Percentiles rank a stretch among this genome's conserved stretches.
phyloP scores from a whole-genome alignment of 306 rosid genomes.

The Cucumis hystrix region DNA sequence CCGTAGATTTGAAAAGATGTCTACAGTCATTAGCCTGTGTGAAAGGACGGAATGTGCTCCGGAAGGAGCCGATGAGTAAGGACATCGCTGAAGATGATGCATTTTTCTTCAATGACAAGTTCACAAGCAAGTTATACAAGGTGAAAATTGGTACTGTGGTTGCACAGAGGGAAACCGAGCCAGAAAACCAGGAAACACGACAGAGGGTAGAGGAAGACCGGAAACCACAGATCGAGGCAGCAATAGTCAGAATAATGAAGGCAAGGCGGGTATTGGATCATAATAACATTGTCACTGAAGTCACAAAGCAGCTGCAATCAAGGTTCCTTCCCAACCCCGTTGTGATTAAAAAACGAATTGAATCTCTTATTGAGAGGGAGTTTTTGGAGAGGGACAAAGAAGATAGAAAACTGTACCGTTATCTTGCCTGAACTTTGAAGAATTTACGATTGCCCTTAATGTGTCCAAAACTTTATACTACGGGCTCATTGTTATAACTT shows the following conservation, averaged over 20 bases:
- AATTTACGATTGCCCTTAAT: not conserved
- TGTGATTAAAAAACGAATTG: constrained; percentile 70
- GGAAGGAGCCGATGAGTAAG: constrained; percentile 76
- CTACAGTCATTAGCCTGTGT: constrained; percentile 79
- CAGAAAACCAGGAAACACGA: constrained; percentile 71
- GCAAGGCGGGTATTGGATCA: constrained; percentile 63
- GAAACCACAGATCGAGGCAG: constrained; percentile 82
- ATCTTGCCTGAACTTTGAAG: constrained; percentile 38
- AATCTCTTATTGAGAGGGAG: constrained; percentile 81
- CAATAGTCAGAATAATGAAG: constrained; percentile 78
- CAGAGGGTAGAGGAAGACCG: constrained; percentile 80
- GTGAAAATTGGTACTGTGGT: constrained; percentile 81
- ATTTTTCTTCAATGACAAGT: constrained; percentile 58
- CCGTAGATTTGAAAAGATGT: constrained; percentile 65
- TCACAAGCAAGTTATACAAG: constrained; percentile 55
- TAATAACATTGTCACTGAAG: constrained; percentile 72
- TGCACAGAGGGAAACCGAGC: constrained; percentile 75
- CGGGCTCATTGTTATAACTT: constrained; percentile 9
- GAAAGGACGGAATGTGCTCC: constrained; percentile 74
- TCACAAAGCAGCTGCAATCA: constrained; percentile 62
- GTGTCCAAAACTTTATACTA: constrained; percentile 6
- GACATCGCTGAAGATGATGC: constrained; percentile 66
- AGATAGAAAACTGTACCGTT: constrained; percentile 54
- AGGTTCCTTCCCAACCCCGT: constrained; percentile 63
- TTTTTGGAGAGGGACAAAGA: constrained; percentile 62